Conservation (phyloP, 371 early-diverging fungal species). For the Conidiobolus incongruus region DNA sequence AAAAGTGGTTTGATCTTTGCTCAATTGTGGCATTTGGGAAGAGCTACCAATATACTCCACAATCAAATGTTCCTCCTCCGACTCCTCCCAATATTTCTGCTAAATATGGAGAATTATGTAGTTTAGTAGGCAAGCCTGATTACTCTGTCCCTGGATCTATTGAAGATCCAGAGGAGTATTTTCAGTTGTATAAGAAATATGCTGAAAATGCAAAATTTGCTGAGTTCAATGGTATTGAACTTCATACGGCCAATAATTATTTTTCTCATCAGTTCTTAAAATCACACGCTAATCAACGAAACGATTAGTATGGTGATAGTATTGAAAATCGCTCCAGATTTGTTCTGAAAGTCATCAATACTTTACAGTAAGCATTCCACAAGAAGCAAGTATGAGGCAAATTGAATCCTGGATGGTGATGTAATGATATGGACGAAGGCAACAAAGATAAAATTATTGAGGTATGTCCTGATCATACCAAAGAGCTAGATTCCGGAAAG, state of each 20-base stretch:
- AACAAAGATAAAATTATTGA: background rate
- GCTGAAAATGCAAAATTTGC: background rate
- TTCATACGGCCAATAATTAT: constrained; percentile 40
- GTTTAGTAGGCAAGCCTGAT: background rate
- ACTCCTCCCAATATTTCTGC: constrained; percentile 2
- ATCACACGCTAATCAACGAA: constrained; percentile 20
- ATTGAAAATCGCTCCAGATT: constrained; percentile 26
- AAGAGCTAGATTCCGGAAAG: background rate
- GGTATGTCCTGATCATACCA: background rate
- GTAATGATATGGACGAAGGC: constrained; percentile 29
- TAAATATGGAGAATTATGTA: background rate
- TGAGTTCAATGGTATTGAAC: constrained; percentile 40
- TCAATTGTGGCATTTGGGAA: constrained; percentile 17
- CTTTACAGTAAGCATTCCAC: constrained; percentile 55
- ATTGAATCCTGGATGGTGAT: constrained; percentile 24
- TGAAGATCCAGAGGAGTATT: background rate
- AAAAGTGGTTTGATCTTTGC: constrained; percentile 16
- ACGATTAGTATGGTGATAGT: constrained; percentile 29
- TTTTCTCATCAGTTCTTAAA: constrained; percentile 28
- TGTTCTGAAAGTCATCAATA: constrained; percentile 14
- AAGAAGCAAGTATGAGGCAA: constrained; percentile 34
- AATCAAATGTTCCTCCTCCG: constrained; percentile 1
- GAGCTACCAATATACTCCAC: background rate
- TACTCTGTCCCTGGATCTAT: constrained; percentile 2
- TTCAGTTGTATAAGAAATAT: background rate